Evolutionary conservation across 495 filamentous ascomycete genomes (phyloP).

Genomic region (Aspergillus bertholletiae): DNA sequence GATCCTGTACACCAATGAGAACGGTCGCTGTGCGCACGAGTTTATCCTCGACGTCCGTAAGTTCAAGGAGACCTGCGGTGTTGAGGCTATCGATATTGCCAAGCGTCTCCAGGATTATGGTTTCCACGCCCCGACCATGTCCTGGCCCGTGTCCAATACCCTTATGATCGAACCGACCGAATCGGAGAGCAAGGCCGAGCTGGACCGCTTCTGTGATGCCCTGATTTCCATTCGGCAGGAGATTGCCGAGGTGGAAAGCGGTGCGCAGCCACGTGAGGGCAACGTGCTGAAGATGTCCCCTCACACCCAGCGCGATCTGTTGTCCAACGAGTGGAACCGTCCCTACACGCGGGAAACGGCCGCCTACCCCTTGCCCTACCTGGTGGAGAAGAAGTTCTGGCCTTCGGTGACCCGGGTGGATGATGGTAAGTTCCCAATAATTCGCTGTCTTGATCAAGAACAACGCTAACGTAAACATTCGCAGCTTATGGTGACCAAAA

Average conservation of each 20-base stretch:
- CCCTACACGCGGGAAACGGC: conserved; percentile 78
- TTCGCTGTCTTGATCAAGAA: background rate
- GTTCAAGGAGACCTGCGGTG: conserved; percentile 79
- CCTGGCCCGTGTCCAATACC: conserved; percentile 93
- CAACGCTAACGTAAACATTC: conserved; percentile 16
- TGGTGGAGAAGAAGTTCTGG: conserved; percentile 99
- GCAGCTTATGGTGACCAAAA: conserved; percentile 87
- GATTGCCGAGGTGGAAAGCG: conserved; percentile 81
- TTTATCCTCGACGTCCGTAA: conserved; percentile 91
- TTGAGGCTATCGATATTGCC: conserved; percentile 96
- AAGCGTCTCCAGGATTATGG: conserved; percentile 98
- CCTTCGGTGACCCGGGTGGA: conserved; percentile 84
- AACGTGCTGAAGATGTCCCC: conserved; percentile 94
- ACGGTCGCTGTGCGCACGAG: conserved; percentile 91
- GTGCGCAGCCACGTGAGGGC: conserved; percentile 69
- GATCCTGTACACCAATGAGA: conserved; percentile 87
- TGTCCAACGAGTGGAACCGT: conserved; percentile 68
- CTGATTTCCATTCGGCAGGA: conserved; percentile 85
- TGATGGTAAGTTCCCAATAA: conserved; percentile 61
- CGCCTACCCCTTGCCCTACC: conserved; percentile 80
- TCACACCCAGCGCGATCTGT: conserved; percentile 80
- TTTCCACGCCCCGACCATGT: conserved; percentile 98
- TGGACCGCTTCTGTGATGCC: conserved; percentile 93
- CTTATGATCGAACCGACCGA: conserved; percentile 99
- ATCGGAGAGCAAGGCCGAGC: conserved; percentile 86